Base-by-base conservation (phyloP, 2,329 filamentous ascomycete species). In the Nothopassalora personata region DNA sequence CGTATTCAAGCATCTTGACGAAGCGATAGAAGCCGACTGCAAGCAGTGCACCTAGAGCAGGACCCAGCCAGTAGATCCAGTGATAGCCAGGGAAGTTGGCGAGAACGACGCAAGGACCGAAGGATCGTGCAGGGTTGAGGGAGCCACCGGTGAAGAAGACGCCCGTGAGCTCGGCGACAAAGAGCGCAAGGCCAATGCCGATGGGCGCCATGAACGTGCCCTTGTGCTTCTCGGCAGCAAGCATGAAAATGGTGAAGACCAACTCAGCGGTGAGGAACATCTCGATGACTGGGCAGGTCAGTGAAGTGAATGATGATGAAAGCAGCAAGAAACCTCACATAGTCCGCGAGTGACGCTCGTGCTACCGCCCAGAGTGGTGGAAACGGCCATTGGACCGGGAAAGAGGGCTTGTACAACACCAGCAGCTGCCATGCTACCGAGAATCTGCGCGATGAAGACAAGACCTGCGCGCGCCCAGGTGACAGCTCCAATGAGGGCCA, bases 31-130 rank as follows among this genome's bases (percentile, higher is more conserved):
- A 79, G n/a, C 73, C 63, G 2, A 78, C 77, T 11, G 79, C 77
- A 2, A 80, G 58, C 11, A 79, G 57, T 3, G 78, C 67, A 18
- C 79, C 79, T 5, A 81, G 70, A 5, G 73, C 61, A 5, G 79
- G 79, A 0, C 79, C 79, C 49, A 80, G 58, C 79, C 79, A 81
- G 68, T 81, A 81, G 58, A 81, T 78, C 77, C 78, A 81, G 66
- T 81, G 79, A 60, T 79, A 75, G 47, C 69, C 64, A 5, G 75
- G 71, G 64, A 80, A 81, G 8, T 56, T 69, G 45, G 66, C 64
- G 3, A 76, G 70, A 31, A 77, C 70, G n/a, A 80, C 76, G 59
- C 75, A 75, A 19, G 78, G 78, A 23, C 77, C 79, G 64, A 81
- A 78, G 1, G 77, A 79, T 43, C 79, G 77, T 28, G 79, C 78